phyloP scores from a whole-genome alignment of 352 stramenopile species.

The Thraustochytrium sp. region DNA sequence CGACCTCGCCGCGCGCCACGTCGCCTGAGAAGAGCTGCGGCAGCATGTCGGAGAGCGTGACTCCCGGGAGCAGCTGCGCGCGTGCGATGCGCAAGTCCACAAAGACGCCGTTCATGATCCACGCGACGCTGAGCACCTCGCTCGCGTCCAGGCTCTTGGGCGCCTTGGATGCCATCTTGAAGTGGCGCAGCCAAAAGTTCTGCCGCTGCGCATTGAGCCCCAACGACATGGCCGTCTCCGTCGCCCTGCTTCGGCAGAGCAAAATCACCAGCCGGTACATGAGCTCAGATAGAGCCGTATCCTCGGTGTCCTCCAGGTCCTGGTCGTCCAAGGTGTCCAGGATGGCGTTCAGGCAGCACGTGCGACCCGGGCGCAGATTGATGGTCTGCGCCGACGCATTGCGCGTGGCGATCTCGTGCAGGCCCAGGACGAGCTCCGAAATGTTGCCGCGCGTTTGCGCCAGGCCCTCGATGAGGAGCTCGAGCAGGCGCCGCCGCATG shows the following conservation, averaged over 20 bases:
- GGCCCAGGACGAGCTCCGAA: slow-evolving; percentile 19
- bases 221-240: not conserved
- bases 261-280: slow-evolving; percentile 16
- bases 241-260: not conserved
- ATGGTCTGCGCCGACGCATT: not conserved
- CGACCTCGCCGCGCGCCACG: not conserved
- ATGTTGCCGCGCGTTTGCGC: slow-evolving; percentile 6
- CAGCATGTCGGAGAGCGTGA: not conserved
- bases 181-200: slow-evolving; percentile 25
- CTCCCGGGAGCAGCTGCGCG: not conserved
- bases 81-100: slow-evolving; percentile 9
- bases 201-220: slow-evolving; percentile 3
- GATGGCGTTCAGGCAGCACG: slow-evolving; percentile 13
- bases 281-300: not conserved
- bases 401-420: not conserved
- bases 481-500: not conserved
- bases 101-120: slow-evolving; percentile 16
- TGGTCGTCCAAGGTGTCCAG: slow-evolving; percentile 4
- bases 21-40: not conserved
- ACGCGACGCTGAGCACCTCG: not conserved
- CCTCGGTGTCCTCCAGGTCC: not conserved
- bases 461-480: not conserved
- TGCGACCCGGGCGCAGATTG: not conserved
- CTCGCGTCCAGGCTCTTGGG: not conserved
- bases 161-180: not conserved